phyloP scores from a whole-genome alignment of 2,329 filamentous ascomycete genomes.

The Scytalidium lignicola region DNA sequence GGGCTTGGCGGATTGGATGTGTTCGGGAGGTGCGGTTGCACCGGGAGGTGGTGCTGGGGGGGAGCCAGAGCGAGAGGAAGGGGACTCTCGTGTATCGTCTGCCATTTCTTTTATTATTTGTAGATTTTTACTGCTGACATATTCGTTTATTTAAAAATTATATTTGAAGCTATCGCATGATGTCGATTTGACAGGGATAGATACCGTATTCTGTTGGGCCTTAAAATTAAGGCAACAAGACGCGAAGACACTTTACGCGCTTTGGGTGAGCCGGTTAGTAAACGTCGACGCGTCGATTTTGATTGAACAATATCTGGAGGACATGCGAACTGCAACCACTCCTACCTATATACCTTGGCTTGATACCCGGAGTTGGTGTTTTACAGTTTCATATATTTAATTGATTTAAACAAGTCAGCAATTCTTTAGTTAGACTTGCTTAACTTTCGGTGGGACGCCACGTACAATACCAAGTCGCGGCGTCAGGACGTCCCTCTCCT shows the following conservation, averaged over 20 bases:
- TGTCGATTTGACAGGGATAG: conserved; percentile 1
- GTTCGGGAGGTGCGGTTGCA: conserved; percentile 28
- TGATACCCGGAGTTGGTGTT: background rate
- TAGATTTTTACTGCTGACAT: conserved; percentile 7
- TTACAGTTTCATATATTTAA: background rate
- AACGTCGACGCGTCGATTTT: background rate
- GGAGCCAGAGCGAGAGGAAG: conserved; percentile 8
- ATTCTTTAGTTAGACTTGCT: conserved; percentile 25
- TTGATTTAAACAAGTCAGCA: conserved; percentile 4
- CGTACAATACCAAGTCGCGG: background rate
- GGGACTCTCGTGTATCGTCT: conserved; percentile 29
- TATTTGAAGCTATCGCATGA: conserved; percentile 7
- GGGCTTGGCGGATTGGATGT: conserved; percentile 26
- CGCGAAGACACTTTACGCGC: background rate
- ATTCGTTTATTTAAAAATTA: background rate
- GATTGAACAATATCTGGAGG: background rate
- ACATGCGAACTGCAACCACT: background rate
- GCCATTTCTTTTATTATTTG: conserved; percentile 21
- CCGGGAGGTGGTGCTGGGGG: conserved; percentile 30
- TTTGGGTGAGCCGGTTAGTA: background rate
- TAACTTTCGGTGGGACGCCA: background rate
- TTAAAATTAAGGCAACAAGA: background rate
- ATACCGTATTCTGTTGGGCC: background rate
- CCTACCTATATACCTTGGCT: background rate
- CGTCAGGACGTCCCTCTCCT: background rate